Conservation (phyloP, 129 eudicot species). For the Helichrysum umbraculigerum region DNA sequence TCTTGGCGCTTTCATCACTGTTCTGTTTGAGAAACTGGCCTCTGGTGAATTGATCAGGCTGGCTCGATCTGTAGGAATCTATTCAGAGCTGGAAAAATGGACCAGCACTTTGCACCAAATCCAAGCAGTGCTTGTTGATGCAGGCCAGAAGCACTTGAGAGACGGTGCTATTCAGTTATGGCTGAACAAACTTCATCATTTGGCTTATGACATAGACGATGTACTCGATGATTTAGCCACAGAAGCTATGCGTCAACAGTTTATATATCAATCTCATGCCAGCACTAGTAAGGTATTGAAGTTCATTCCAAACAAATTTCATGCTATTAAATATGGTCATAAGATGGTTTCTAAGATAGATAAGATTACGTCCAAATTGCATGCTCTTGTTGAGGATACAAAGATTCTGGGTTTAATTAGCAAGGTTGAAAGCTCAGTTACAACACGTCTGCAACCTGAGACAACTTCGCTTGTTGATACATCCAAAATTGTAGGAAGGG, state of each 20-base stretch:
- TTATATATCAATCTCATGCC: not conserved
- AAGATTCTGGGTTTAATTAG: not conserved
- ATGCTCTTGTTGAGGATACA: not conserved
- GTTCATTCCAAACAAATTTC: not conserved
- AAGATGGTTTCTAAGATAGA: not conserved
- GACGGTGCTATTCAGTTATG: slow-evolving; percentile 20
- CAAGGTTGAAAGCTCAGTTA: not conserved
- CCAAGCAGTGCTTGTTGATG: slow-evolving; percentile 40
- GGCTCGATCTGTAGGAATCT: slow-evolving; percentile 27
- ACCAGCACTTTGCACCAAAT: not conserved
- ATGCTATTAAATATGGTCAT: not conserved
- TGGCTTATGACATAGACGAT: slow-evolving; percentile 44
- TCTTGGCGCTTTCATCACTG: slow-evolving; percentile 29
- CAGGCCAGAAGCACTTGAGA: slow-evolving; percentile 39
- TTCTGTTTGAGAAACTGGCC: slow-evolving; percentile 33
- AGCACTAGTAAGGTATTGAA: slow-evolving; percentile 9
- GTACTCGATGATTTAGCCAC: slow-evolving; percentile 39
- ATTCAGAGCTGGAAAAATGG: slow-evolving; percentile 21
- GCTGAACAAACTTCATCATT: slow-evolving; percentile 34
- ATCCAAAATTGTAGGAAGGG: slow-evolving; percentile 1
- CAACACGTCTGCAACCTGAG: not conserved
- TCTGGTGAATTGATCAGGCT: slow-evolving; percentile 18
- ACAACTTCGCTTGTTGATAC: slow-evolving; percentile 14
- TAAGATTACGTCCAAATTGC: not conserved
- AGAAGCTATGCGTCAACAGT: slow-evolving; percentile 23